These are phyloP conservation scores for Umbelopsis vinacea DNA, from an alignment of 192 early-diverging fungal species.

Conservation along the genomic window DNA sequence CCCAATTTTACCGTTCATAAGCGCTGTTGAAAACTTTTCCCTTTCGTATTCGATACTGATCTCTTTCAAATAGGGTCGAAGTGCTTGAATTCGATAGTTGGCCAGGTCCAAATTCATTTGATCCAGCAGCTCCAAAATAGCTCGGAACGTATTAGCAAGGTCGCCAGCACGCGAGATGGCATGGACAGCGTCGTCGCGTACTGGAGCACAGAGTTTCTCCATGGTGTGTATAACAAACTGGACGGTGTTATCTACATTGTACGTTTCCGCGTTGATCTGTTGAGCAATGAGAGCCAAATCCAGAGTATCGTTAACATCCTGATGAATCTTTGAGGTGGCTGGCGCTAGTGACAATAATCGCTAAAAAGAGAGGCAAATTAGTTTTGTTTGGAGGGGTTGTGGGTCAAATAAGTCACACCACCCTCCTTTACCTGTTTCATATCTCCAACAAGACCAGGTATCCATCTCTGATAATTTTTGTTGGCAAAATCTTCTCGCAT, in stretches of 20 bases:
- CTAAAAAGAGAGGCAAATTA: constrained; percentile 27
- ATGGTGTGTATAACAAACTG: constrained; percentile 60
- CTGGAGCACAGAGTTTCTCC: constrained; percentile 76
- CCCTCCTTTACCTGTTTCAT: constrained; percentile 53
- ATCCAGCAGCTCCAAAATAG: constrained; percentile 66
- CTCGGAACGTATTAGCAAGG: constrained; percentile 50
- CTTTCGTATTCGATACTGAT: constrained; percentile 80
- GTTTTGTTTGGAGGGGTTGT: too few species aligned
- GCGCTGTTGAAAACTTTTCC: constrained; percentile 62
- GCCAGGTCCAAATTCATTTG: constrained; percentile 82
- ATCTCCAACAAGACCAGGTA: constrained; percentile 58
- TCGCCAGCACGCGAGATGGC: constrained; percentile 32
- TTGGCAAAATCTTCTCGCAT: constrained; percentile 62
- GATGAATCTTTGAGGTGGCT: constrained; percentile 52
- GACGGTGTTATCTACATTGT: constrained; percentile 56
- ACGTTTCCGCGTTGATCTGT: constrained; percentile 59
- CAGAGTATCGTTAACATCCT: constrained; percentile 64
- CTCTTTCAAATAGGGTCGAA: constrained; percentile 69
- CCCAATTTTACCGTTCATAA: constrained; percentile 45
- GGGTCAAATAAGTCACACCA: too few species aligned
- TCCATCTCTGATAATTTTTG: constrained; percentile 48
- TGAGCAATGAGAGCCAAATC: constrained; percentile 73
- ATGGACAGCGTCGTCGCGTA: constrained; percentile 66
- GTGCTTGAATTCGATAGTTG: constrained; percentile 70
- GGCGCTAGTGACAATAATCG: constrained; percentile 69